Conservation (phyloP, 805 yeast species). For the Candida quercuum region DNA sequence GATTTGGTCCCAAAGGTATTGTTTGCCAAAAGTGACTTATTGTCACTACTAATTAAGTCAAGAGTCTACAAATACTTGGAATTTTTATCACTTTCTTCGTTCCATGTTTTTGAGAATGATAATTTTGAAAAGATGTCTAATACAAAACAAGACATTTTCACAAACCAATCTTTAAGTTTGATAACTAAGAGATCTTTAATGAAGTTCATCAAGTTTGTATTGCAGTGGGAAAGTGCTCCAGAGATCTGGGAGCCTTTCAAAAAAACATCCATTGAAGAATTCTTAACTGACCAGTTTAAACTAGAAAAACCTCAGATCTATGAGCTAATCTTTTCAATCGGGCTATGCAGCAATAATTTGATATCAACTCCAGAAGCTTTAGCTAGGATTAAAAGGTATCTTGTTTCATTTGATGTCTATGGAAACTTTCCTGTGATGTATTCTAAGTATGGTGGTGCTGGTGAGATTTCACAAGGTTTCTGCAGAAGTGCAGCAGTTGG, state of each 20-base stretch:
- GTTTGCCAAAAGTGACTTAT: conserved; percentile 86
- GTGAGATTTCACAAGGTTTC: conserved; percentile 94
- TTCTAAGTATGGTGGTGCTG: conserved; percentile 93
- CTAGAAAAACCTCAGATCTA: conserved; percentile 69
- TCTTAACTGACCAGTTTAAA: conserved; percentile 61
- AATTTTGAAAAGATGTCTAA: conserved; percentile 80
- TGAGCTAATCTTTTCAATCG: conserved; percentile 84
- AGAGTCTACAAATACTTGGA: conserved; percentile 89
- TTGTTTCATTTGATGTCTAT: conserved; percentile 82
- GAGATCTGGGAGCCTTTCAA: conserved; percentile 53
- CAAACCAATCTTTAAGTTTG: conserved; percentile 74
- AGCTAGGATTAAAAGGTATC: conserved; percentile 74
- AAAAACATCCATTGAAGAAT: conserved; percentile 50
- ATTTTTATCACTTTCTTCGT: conserved; percentile 80
- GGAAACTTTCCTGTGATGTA: conserved; percentile 92
- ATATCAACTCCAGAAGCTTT: conserved; percentile 72
- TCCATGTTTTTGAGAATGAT: conserved; percentile 94
- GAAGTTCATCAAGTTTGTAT: conserved; percentile 87
- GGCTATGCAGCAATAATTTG: conserved; percentile 58
- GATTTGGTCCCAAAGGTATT: conserved; percentile 84
- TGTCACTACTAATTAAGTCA: conserved; percentile 72
- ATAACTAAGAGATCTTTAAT: conserved; percentile 77
- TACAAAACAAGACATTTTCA: conserved; percentile 89
- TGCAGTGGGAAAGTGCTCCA: conserved; percentile 58
- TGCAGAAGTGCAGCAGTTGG: conserved; percentile 98